Evolutionary conservation across 306 rosid genomes (phyloP).

Genomic region (Vachellia pachyceras): DNA sequence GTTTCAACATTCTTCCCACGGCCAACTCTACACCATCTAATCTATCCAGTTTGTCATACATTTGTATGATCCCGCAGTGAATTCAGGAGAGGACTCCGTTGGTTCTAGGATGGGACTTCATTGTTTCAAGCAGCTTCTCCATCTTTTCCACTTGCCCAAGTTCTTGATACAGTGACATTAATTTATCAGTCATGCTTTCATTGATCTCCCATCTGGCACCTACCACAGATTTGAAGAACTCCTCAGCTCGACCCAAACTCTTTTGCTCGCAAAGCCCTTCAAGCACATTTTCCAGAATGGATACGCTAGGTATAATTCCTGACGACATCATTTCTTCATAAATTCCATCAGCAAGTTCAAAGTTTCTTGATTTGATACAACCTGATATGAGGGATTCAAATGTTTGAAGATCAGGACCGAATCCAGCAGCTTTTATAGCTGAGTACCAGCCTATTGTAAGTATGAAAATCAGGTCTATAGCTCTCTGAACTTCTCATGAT

Average conservation of each 20-base stretch:
- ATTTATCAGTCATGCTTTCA: constrained; percentile 48
- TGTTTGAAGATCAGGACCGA: constrained; percentile 48
- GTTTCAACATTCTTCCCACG: constrained; percentile 68
- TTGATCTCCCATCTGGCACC: constrained; percentile 50
- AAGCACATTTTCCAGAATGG: constrained; percentile 56
- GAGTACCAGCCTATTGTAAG: constrained; percentile 64
- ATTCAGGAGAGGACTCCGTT: constrained; percentile 43
- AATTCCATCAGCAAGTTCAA: constrained; percentile 47
- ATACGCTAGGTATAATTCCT: constrained; percentile 51
- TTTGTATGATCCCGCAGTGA: constrained; percentile 56
- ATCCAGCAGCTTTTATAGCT: constrained; percentile 57
- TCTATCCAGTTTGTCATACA: constrained; percentile 55
- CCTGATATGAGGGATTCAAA: constrained; percentile 60
- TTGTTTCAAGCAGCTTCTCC: constrained; percentile 54
- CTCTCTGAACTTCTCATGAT: constrained; percentile 65
- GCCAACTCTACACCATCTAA: constrained; percentile 61
- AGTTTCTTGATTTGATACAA: constrained; percentile 52
- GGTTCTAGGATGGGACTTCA: constrained; percentile 9
- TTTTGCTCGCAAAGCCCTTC: constrained; percentile 60
- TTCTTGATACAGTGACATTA: constrained; percentile 50
- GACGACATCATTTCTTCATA: constrained; percentile 55
- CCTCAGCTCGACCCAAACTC: constrained; percentile 41
- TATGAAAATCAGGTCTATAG: constrained; percentile 56
- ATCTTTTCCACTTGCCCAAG: constrained; percentile 47
- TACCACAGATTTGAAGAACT: constrained; percentile 48